A percentile compares a stretch with the other conserved stretches of the same genome.
Evolutionary conservation across 2,329 filamentous ascomycete species (phyloP).

Genomic region (Botryotinia calthae): DNA sequence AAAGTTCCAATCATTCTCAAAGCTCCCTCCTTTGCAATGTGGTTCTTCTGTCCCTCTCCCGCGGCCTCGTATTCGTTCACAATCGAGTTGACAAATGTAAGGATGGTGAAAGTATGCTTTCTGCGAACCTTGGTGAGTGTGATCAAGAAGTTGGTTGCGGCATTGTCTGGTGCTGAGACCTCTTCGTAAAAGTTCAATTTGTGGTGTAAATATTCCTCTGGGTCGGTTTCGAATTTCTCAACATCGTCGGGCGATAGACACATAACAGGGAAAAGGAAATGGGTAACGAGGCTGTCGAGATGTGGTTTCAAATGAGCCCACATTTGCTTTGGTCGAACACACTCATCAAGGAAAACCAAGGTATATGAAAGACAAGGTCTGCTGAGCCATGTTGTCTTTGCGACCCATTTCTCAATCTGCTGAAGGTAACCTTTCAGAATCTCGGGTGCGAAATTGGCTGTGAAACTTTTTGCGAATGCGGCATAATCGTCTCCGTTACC

Average conservation of each 20-base stretch:
- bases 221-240: slow-evolving; percentile 90
- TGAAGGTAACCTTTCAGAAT: slow-evolving; percentile 92
- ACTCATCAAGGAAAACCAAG: slow-evolving; percentile 93
- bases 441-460: slow-evolving; percentile 86
- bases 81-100: slow-evolving; percentile 91
- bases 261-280: slow-evolving; percentile 92
- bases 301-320: slow-evolving; percentile 93
- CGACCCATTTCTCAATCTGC: slow-evolving; percentile 97
- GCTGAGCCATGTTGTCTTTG: slow-evolving; percentile 91
- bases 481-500: slow-evolving; percentile 73
- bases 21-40: slow-evolving; percentile 93
- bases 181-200: slow-evolving; percentile 99
- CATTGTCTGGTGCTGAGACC: slow-evolving; percentile 89
- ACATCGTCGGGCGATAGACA: slow-evolving; percentile 91
- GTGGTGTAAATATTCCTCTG: slow-evolving; percentile 93
- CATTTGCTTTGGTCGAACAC: slow-evolving; percentile 94
- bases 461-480: slow-evolving; percentile 86
- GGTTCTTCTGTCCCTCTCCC: slow-evolving; percentile 85
- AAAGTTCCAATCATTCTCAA: slow-evolving; percentile 95
- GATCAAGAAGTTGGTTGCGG: slow-evolving; percentile 94
- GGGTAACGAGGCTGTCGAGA: slow-evolving; percentile 86
- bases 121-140: slow-evolving; percentile 90
- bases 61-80: slow-evolving; percentile 89
- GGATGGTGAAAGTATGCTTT: slow-evolving; percentile 92
- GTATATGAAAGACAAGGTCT: slow-evolving; percentile 91